Percentiles rank a stretch among this genome's conserved stretches.
Conservation (phyloP, 306 rosid species). For the Boehmeria nivea region DNA sequence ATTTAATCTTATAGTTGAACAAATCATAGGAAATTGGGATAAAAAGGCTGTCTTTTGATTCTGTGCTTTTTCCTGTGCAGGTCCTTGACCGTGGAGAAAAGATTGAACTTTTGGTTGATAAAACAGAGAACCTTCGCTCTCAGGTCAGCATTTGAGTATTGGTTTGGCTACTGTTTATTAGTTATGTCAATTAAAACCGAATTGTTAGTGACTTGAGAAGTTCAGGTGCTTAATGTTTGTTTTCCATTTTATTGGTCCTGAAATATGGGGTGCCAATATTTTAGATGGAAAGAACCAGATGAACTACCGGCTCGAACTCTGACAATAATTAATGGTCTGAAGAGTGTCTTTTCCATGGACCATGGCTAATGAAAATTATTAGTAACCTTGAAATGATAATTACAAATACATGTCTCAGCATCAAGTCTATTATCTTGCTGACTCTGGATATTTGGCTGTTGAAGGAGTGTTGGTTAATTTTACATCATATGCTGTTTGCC, state of each 20-base stretch:
- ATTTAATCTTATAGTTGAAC: not conserved
- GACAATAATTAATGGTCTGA: not conserved
- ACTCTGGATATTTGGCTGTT: too few relatives aligned
- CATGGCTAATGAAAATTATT: too few relatives aligned
- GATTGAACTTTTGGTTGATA: slow-evolving; percentile 86
- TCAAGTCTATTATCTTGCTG: too few relatives aligned
- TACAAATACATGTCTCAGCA: too few relatives aligned
- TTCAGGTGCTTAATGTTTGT: not conserved
- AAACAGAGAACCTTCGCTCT: slow-evolving; percentile 84
- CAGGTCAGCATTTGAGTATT: slow-evolving; percentile 41
- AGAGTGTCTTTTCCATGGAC: not conserved
- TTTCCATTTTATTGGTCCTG: not conserved
- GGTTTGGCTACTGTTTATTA: not conserved
- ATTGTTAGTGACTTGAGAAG: not conserved
- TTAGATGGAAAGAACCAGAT: not conserved
- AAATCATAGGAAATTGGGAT: not conserved
- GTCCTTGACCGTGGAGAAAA: slow-evolving; percentile 95
- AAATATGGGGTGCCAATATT: not conserved
- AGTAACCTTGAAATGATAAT: too few relatives aligned
- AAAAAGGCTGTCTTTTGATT: slow-evolving; percentile 16
- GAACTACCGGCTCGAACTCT: too few relatives aligned
- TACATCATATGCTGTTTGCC: not conserved
- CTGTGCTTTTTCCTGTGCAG: slow-evolving; percentile 31
- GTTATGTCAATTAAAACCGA: not conserved
- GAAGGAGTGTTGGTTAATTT: not conserved